Percentiles rank a stretch among this genome's conserved stretches.
Evolutionary conservation across 2,329 filamentous ascomycete genomes (phyloP).

Genomic region (Ceratocystis cacaofunesta): DNA sequence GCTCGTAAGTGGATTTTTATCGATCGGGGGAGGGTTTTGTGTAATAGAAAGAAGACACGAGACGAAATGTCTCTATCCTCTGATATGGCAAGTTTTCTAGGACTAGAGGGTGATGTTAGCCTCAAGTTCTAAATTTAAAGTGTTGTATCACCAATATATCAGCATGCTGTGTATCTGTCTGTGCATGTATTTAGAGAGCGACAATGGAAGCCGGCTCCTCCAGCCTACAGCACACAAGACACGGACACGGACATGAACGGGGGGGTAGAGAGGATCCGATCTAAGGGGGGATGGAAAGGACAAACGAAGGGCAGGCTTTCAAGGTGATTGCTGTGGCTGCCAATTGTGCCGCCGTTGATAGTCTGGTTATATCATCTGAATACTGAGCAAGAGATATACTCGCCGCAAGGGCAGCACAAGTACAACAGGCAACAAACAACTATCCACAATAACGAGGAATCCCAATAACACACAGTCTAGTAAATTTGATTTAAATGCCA

Average conservation of each 20-base stretch:
- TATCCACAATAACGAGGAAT: too few species aligned
- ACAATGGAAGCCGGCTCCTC: neutral
- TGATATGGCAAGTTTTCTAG: neutral
- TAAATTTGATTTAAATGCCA: too few species aligned
- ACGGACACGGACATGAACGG: neutral
- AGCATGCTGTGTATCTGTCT: neutral
- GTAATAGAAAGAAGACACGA: neutral
- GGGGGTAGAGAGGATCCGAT: too few species aligned
- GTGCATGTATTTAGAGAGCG: neutral
- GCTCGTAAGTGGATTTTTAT: neutral
- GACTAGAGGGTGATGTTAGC: neutral
- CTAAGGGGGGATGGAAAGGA: too few species aligned
- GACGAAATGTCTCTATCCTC: neutral
- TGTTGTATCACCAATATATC: neutral
- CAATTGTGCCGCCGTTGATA: too few species aligned
- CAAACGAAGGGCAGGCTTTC: too few species aligned
- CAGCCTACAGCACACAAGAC: neutral
- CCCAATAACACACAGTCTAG: too few species aligned
- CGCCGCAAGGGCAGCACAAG: too few species aligned
- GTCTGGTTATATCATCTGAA: too few species aligned
- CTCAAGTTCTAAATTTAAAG: neutral
- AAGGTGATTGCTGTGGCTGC: too few species aligned
- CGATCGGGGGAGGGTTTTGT: neutral
- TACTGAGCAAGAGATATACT: too few species aligned
- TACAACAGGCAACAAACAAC: too few species aligned